phyloP scores from a whole-genome alignment of 306 rosid species.

The Gillenia trifoliata region DNA sequence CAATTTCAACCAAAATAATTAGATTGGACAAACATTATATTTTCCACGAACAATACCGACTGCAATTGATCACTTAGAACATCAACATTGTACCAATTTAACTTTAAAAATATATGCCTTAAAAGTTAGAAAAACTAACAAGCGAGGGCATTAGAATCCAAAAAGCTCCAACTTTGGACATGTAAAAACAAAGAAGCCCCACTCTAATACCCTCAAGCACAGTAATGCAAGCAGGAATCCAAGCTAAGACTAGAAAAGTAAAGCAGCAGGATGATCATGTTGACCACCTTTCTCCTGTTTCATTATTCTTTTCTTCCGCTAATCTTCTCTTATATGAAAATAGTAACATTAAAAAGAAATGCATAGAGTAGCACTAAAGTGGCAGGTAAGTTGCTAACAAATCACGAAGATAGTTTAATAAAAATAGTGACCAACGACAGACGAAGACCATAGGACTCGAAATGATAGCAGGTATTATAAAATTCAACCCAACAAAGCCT shows the following conservation, averaged over 20 bases:
- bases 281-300: neutral
- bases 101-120: neutral
- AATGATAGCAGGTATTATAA: neutral
- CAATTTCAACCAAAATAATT: neutral
- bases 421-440: neutral
- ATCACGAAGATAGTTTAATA: no score
- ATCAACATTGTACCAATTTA: neutral
- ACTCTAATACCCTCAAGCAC: no score
- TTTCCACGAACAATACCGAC: neutral
- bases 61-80: neutral
- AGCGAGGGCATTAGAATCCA: neutral
- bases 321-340: neutral
- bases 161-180: neutral
- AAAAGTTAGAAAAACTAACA: neutral
- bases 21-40: neutral
- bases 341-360: neutral
- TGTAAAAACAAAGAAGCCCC: neutral
- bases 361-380: neutral
- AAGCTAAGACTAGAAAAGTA: neutral
- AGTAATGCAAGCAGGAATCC: no score
- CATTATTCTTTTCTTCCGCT: neutral
- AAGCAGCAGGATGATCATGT: neutral
- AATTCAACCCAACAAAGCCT: slow-evolving; percentile 7
- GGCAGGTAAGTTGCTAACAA: neutral
- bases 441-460: neutral